phyloP scores from a whole-genome alignment of 345 rosid species.

The Melaleuca alternifolia region DNA sequence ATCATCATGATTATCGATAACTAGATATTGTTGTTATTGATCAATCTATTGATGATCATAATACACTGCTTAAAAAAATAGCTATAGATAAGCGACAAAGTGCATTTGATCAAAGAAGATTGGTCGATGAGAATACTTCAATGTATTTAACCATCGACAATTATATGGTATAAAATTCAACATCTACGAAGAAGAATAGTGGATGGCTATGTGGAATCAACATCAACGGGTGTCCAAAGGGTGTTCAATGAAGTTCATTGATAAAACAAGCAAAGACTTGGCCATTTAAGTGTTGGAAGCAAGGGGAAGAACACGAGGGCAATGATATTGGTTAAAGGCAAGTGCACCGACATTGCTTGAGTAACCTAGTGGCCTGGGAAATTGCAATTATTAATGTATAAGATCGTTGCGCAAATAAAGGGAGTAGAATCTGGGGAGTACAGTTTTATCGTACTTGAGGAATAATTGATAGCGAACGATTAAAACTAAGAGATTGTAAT shows the following conservation, averaged over 20 bases:
- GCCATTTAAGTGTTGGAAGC: not conserved
- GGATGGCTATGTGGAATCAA: not conserved
- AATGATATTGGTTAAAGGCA: not conserved
- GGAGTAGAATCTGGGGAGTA: not conserved
- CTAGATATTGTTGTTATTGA: not conserved
- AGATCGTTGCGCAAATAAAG: not conserved
- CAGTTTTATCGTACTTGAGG: not conserved
- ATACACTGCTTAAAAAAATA: not conserved
- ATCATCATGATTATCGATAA: accelerated
- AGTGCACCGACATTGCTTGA: not conserved
- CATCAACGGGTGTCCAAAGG: not conserved
- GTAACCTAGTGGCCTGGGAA: not conserved
- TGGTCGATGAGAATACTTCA: not conserved
- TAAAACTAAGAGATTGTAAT: not conserved
- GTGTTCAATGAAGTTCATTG: not conserved
- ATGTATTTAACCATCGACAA: not conserved
- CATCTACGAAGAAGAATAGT: not conserved
- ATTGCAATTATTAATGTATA: not conserved
- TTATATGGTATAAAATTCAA: not conserved
- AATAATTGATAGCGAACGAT: not conserved
- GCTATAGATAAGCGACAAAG: not conserved
- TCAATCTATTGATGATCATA: not conserved
- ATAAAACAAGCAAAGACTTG: not conserved
- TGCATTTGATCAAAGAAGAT: not conserved
- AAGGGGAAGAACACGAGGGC: not conserved